Base-by-base conservation (phyloP, 768 basidiomycete genomes). In the Mycena rosella region DNA sequence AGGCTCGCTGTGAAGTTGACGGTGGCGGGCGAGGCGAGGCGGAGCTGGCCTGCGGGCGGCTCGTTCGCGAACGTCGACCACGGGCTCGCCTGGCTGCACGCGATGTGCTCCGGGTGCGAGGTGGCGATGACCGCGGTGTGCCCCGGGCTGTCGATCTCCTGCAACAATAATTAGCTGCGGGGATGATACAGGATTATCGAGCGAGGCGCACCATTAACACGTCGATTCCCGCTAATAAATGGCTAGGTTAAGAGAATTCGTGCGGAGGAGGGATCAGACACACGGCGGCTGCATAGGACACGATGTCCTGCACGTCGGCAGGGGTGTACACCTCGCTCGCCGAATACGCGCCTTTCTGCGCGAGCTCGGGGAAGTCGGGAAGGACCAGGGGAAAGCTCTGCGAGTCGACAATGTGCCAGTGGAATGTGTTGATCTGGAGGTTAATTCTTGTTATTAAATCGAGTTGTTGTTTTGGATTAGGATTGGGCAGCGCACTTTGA, bases 121-220 rank as follows among this genome's bases (percentile, higher is more conserved):
- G 80, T 71, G 3, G 83, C 84, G 42, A 96, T 90, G 32, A 83
- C 78, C 0, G 90, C 83, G 2, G 93, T 93, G 77, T 96, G 95
- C 0, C 94, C 95, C 0, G 95, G 95, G 2, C 87, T 92, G 74
- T 95, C 95, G 57, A 96, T 86, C 81, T 95, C 94, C 87, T 90
- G 60, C 20, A 74, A 61, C 17, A 85, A 74, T 30, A 24, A 48
- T 7, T 11, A n/a, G 22, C 8, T n/a, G 22, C 10, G 14, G 38
- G 10, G 18, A 18, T 47, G 3, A n/a, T n/a, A n/a, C n/a, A n/a
- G n/a, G n/a, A n/a, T n/a, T n/a, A n/a, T n/a, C 20, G 1, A 42
- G 72, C 1, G 49, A 30, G 86, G 87, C 27, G 83, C 81, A 74
- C 89, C 88, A 77, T 84, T 26, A 94, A 72, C 5, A 94, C 87